Base-by-base conservation (phyloP, 495 filamentous ascomycete species). In the Penicillium cataractarum region DNA sequence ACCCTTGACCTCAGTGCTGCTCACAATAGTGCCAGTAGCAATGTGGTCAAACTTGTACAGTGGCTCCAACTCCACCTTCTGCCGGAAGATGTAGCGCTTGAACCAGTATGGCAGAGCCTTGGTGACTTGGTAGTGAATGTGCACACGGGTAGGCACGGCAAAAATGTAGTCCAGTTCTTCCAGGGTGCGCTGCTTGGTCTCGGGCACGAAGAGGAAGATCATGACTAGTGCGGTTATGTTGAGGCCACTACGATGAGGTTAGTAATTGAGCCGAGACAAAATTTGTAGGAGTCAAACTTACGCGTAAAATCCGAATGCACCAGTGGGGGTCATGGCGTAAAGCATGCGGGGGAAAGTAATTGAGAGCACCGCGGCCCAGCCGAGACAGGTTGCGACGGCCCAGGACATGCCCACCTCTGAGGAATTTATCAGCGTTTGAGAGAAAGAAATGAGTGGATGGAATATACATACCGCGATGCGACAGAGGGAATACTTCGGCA, bases 131-230 rank as follows among this genome's bases (percentile, higher is more conserved):
- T 92, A 91, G 33, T 62, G 62, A 68, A 83, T 83, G 69, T 91
- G 89, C 37, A 79, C 80, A 46, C 81, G 67, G 26, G 84, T 89
- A 0, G 88, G 88, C 13, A 92, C 89, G 8, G 86, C 89, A 63
- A 92, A 96, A 57, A 96, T 86, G 69, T 92, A 92, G 75, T 96
- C 91, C 39, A 96, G 79, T 71, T 96, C 92, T 74, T 96, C 91
- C 13, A 93, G 83, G 5, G 90, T 91, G 32, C 85, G 82, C 69
- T 91, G 89, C 73, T 92, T 93, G 0, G 90, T 92, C 75, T 93
- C 90, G 10, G 89, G 89, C 6, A 94, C 81, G 75, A 83, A 91
- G 54, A 92, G 78, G 73, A 92, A 89, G 63, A 92, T 90, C 77
- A 90, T 81, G 29, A 87, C 64, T 21, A 92, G 80, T 10, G 89